phyloP scores from a whole-genome alignment of 139 green algal genomes.

The Chlorella sp. region DNA sequence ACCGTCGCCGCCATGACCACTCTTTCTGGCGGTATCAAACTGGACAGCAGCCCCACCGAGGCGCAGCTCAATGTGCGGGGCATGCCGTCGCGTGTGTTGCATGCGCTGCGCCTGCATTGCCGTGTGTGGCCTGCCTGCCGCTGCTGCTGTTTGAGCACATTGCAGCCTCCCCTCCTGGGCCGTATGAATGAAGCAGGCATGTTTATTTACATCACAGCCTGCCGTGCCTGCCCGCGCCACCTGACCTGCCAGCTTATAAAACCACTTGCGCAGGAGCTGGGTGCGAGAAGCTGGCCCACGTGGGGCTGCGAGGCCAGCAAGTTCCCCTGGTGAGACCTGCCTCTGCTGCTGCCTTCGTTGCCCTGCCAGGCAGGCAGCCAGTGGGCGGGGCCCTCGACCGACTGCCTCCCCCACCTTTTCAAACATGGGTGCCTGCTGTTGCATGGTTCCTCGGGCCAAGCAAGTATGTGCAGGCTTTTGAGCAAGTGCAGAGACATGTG shows the following conservation, averaged over 20 bases:
- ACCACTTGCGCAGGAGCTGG: slow-evolving; percentile 8
- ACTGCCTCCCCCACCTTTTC: background rate
- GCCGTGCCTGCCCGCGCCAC: background rate
- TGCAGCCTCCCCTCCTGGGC: too few relatives aligned
- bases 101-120: too few relatives aligned
- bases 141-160: background rate
- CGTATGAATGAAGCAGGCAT: too few relatives aligned
- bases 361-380: too few relatives aligned
- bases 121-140: background rate
- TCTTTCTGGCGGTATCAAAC: slow-evolving; percentile 6
- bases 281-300: slow-evolving; percentile 55
- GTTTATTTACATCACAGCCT: too few relatives aligned
- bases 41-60: slow-evolving; percentile 30
- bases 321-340: slow-evolving; percentile 53
- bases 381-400: too few relatives aligned
- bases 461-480: too few relatives aligned
- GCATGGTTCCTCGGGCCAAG: too few relatives aligned
- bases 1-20: background rate
- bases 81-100: background rate
- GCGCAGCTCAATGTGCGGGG: slow-evolving; percentile 30
- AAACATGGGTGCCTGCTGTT: background rate
- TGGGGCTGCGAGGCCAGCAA: slow-evolving; percentile 59
- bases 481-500: background rate
- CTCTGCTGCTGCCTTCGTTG: background rate
- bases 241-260: background rate